Conservation (phyloP, 1,284 basidiomycete species). For the Puccinia polysora region DNA sequence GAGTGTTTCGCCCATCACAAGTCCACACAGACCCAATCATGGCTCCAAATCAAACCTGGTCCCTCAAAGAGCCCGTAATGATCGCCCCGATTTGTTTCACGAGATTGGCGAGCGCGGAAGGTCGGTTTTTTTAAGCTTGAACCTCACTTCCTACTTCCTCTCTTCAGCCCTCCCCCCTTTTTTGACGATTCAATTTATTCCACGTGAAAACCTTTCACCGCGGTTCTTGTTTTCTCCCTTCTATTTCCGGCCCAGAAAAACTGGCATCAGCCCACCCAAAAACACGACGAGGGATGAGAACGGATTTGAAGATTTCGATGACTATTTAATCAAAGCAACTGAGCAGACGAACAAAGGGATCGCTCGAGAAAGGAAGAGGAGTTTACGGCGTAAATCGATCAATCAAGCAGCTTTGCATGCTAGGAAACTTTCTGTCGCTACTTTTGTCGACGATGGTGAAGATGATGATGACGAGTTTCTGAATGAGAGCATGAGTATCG, state of each 20-base stretch:
- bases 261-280: slow-evolving; percentile 34
- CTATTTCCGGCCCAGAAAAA: slow-evolving; percentile 21
- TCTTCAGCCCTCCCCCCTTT: too few species aligned
- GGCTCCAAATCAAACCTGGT: slow-evolving; percentile 1
- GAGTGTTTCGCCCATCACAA: slow-evolving; percentile 7
- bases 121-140: slow-evolving; percentile 14
- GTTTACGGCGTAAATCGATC: slow-evolving; percentile 5
- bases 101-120: slow-evolving; percentile 43
- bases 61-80: slow-evolving; percentile 8
- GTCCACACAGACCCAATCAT: neutral
- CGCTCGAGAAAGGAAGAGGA: slow-evolving; percentile 28
- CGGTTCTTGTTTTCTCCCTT: neutral
- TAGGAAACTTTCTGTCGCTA: slow-evolving; percentile 35
- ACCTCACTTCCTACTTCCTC: neutral
- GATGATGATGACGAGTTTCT: slow-evolving; percentile 28
- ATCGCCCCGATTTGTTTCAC: slow-evolving; percentile 36
- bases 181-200: too few species aligned
- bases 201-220: too few species aligned
- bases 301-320: slow-evolving; percentile 40
- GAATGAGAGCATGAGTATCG: slow-evolving; percentile 41
- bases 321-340: slow-evolving; percentile 37
- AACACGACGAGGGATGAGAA: slow-evolving; percentile 20
- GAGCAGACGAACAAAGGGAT: slow-evolving; percentile 38
- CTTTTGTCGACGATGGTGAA: slow-evolving; percentile 39
- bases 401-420: neutral